Base-by-base conservation (phyloP, 2,329 filamentous ascomycete species). In the Ceratocystis albifundus region DNA sequence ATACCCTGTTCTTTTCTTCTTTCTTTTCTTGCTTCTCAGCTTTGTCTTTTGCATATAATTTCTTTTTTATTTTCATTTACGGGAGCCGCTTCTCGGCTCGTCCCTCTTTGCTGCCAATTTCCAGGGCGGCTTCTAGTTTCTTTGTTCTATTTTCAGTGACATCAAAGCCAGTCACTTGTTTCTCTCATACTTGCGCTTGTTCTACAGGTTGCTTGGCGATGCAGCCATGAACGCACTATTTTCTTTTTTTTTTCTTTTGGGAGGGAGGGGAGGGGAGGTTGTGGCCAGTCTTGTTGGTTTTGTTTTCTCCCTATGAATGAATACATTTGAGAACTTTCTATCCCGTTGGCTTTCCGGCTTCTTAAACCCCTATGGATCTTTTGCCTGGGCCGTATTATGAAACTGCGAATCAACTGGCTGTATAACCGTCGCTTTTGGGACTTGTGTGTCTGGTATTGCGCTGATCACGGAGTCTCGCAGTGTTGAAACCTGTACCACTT, bases 1-100 rank as follows among this genome's bases (percentile, higher is more conserved):
- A 50, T 46, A 48, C 44, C 44, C 61, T 63, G 36, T 41, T 41
- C 28, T 63, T 50, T 30, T 48, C 36, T 62, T 32, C 32, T 46
- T 48, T 46, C 7, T 48, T 63, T 25, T 25, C 44, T 25, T 63
- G 32, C 48, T 63, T 63, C 15, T 12, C 12, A 25, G 10, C n/a
- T 46, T 63, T 25, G 25, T 45, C 30, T 45, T 53, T 17, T 66
- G 64, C 64, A 66, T 66, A 62, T 62, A 66, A 41, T 32, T 48
- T 32, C 28, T 41, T 22, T 28, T 28, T 41, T 4, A 12, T 44
- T 61, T 28, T 41, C 8, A 12, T 44, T 61, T 45, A n/a, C 20
- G 22, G 44, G 45, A 41, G 45, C 22, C 20, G 59, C 53, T 59
- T 65, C 44, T 25, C 7, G 53, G 55, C 36, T 30, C 30, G 10